Conservation (phyloP, 192 early-diverging fungal species). For the Coemansia pectinata region DNA sequence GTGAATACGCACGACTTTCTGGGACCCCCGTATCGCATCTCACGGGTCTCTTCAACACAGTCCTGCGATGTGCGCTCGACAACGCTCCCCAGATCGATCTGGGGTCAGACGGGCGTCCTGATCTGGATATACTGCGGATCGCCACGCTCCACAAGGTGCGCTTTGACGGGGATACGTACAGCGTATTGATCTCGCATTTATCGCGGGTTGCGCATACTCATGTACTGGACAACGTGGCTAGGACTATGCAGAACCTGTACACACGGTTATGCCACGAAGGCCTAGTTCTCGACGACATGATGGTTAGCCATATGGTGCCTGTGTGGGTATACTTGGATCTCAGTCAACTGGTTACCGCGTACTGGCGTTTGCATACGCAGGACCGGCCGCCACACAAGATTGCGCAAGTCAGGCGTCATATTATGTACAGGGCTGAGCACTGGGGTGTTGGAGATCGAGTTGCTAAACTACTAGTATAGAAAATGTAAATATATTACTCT, state of each 20-base stretch:
- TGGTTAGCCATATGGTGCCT: conserved; percentile 19
- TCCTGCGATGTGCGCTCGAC: conserved; percentile 18
- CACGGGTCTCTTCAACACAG: conserved; percentile 15
- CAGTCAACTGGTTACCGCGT: background rate
- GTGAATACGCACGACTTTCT: background rate
- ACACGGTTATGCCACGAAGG: conserved; percentile 1
- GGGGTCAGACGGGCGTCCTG: background rate
- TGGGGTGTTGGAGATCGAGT: conserved; percentile 10
- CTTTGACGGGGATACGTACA: conserved; percentile 25
- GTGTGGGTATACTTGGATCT: conserved; percentile 15
- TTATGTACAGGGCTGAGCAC: conserved; percentile 7
- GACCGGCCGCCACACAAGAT: conserved; percentile 8
- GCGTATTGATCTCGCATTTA: conserved; percentile 20
- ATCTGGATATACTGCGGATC: conserved; percentile 11
- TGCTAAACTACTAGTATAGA: background rate
- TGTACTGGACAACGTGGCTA: background rate
- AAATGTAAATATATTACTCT: background rate
- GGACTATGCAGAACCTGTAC: conserved; percentile 18
- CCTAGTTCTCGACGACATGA: conserved; percentile 18
- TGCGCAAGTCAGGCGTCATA: conserved; percentile 11
- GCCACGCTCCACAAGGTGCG: background rate
- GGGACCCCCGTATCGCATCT: background rate
- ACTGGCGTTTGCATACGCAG: conserved; percentile 7
- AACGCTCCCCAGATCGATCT: background rate
- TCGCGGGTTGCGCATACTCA: conserved; percentile 9